Conservation (phyloP, 768 basidiomycete genomes). For the Sarcodon aspratus region DNA sequence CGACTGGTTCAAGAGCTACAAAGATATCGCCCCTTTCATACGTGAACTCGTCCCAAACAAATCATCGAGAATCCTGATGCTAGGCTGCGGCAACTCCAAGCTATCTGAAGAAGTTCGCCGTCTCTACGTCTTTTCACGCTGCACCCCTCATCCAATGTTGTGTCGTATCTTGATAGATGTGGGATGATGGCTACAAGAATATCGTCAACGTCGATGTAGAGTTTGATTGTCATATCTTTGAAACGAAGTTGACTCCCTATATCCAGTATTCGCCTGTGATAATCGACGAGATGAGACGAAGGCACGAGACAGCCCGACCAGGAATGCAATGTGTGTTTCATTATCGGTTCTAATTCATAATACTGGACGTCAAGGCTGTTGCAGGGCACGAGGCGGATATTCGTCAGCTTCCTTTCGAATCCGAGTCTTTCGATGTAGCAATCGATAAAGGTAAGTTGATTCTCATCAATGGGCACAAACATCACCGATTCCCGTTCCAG, state of each 20-base stretch:
- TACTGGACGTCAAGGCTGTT: background rate
- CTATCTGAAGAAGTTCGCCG: constrained; percentile 61
- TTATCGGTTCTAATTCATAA: background rate
- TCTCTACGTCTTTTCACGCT: background rate
- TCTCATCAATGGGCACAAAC: background rate
- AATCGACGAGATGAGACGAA: constrained; percentile 60
- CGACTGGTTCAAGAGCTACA: constrained; percentile 84
- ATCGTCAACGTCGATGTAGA: constrained; percentile 72
- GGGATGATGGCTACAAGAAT: constrained; percentile 74
- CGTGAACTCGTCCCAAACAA: constrained; percentile 53
- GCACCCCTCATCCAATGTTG: too few species aligned
- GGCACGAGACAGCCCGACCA: constrained; percentile 36
- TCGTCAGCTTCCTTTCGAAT: constrained; percentile 48
- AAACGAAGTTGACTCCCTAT: background rate
- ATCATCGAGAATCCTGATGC: constrained; percentile 55
- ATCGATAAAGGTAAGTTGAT: constrained; percentile 61
- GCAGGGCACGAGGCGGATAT: constrained; percentile 84
- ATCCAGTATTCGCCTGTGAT: constrained; percentile 63
- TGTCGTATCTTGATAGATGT: constrained; percentile 38
- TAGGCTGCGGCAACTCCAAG: constrained; percentile 78
- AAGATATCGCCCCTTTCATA: constrained; percentile 53
- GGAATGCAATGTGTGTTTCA: constrained; percentile 53
- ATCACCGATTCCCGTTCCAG: constrained; percentile 13
- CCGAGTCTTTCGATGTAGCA: constrained; percentile 60
- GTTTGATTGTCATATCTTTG: background rate